These are phyloP conservation scores for Cryptosporidium viatorum DNA, from an alignment of 169 alveolate genomes.

Conservation along the genomic window DNA sequence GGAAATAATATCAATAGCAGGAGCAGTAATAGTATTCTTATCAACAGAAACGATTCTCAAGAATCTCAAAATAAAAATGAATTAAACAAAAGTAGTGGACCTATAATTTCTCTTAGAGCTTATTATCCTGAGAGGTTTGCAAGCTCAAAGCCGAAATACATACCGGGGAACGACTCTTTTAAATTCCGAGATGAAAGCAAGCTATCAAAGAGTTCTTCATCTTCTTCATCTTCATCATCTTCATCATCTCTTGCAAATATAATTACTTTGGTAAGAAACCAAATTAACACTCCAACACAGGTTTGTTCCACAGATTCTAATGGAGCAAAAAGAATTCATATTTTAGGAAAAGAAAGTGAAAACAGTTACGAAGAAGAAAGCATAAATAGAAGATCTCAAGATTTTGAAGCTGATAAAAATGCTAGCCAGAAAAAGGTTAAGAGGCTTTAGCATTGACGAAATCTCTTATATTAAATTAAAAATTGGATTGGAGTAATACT, in stretches of 20 bases:
- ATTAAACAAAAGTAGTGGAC: slow-evolving; percentile 16
- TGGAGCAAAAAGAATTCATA: slow-evolving; percentile 30
- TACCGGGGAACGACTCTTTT: slow-evolving; percentile 5
- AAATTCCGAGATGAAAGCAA: not conserved
- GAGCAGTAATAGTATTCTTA: not conserved
- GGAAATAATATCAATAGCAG: not conserved
- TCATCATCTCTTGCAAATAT: slow-evolving; percentile 54
- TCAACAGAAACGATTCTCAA: too few species aligned
- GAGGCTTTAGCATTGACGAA: not conserved
- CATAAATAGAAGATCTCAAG: not conserved
- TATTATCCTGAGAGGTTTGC: slow-evolving; percentile 43
- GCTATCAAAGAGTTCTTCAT: not conserved
- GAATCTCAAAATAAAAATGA: not conserved
- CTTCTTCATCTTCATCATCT: not conserved
- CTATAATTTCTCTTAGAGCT: slow-evolving; percentile 42
- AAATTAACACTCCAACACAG: not conserved
- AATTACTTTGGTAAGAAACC: slow-evolving; percentile 53
- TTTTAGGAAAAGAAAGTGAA: slow-evolving; percentile 17
- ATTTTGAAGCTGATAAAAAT: not conserved
- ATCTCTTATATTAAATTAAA: not conserved
- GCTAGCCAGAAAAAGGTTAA: slow-evolving; percentile 1
- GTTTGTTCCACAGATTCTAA: not conserved
- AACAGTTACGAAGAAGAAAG: not conserved
- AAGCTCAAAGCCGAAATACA: slow-evolving; percentile 41
- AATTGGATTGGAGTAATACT: not conserved